Base-by-base conservation (phyloP, 768 basidiomycete genomes). In the Polyporus arcularius region DNA sequence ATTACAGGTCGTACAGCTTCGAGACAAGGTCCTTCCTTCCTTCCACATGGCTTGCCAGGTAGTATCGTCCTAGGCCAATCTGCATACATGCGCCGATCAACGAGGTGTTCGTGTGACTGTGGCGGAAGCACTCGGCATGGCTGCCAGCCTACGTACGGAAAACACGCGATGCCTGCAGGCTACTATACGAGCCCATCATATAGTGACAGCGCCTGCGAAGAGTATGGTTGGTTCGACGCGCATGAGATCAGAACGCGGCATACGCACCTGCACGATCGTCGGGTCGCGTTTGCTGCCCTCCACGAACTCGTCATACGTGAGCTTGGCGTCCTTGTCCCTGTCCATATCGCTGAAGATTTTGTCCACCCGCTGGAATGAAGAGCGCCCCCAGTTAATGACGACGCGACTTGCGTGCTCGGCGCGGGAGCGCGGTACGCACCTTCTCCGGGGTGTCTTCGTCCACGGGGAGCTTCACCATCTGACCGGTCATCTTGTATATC, bases 381-480 rank as follows among this genome's bases (percentile, higher is more conserved):
- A 40, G 50, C 18, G 38, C 40, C 48, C n/a, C 31, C 41, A 48
- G 21, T 48, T 26, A 30, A 48, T 45, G 45, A 42, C 26, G 45
- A 35, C 6, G 7, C 40, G n/a, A 31, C 41, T n/a, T 38, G 16
- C 14, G 45, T 15, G n/a, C 47, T 26, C 45, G 49, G 16, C 12
- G 32, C 40, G 26, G 58, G 32, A 15, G 14, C 10, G 18, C 39
- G 21, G 39, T 3, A 49, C 75, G 55, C 68, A 87, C 96, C 92
- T 98, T 99, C 76, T 98, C 95, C 1, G 97, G 96, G n/a, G 97
- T 99, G 78, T 98, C 96, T 76, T 99, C 97, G 72, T 98, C 97
- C 42, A 88, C 80, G n/a, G 97, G 96, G 21, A 98, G 85, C 73
- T 95, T 96, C 65, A 98, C 96, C 96, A 98, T 98, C 75, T 96